phyloP scores from a whole-genome alignment of 257 asterid species.

The Solanum chaucha region DNA sequence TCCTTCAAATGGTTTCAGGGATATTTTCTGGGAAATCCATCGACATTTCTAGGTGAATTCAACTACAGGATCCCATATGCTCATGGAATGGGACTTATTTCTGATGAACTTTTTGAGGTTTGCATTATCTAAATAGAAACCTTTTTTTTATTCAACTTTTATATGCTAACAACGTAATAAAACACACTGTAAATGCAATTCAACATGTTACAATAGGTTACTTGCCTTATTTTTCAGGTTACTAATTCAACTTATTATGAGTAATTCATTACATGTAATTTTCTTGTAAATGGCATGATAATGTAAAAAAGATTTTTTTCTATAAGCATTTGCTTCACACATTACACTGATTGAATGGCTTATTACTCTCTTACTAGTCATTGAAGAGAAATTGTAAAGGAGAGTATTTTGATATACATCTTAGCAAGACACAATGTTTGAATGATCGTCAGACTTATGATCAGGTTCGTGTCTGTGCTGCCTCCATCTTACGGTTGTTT shows the following conservation, averaged over 20 bases:
- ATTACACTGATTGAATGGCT: neutral
- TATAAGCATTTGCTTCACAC: neutral
- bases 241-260: neutral
- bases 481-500: neutral
- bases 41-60: no score
- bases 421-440: neutral
- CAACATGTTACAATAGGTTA: neutral
- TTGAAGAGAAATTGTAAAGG: constrained; percentile 7
- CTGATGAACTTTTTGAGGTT: no score
- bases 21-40: no score
- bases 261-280: no score
- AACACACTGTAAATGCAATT: neutral
- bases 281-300: no score
- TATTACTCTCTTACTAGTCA: constrained; percentile 2
- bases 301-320: no score
- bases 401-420: neutral
- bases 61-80: no score
- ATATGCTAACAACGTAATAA: no score
- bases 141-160: no score
- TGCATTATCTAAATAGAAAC: no score
- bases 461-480: constrained; percentile 1
- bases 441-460: neutral
- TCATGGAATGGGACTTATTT: no score
- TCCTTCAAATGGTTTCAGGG: no score
- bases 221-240: neutral